Percentiles rank a stretch among this genome's conserved stretches.
Evolutionary conservation across 495 filamentous ascomycete species (phyloP).

Genomic region (Neurospora africana): DNA sequence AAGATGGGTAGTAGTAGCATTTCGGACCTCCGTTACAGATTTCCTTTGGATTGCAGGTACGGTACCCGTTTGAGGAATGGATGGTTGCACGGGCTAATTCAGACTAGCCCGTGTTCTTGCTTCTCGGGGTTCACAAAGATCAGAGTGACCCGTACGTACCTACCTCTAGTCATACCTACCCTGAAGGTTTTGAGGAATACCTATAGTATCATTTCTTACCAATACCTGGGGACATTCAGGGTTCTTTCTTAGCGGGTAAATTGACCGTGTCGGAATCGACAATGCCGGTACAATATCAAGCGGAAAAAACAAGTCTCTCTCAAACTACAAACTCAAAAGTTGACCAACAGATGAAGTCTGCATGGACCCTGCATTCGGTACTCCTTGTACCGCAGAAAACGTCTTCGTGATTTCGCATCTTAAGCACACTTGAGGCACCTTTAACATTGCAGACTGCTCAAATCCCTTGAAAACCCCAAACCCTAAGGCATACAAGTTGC

Average conservation of each 20-base stretch:
- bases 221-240: neutral
- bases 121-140: neutral
- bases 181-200: too few species aligned
- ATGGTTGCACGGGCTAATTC: neutral
- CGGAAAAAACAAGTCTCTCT: neutral
- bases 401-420: too few species aligned
- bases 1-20: neutral
- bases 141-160: too few species aligned
- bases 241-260: neutral
- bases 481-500: too few species aligned
- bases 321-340: neutral
- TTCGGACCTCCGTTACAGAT: neutral
- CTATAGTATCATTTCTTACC: too few species aligned
- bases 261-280: neutral
- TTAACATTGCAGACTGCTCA: too few species aligned
- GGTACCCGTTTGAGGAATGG: neutral
- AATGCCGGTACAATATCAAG: neutral
- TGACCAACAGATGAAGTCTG: neutral
- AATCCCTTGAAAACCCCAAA: too few species aligned
- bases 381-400: too few species aligned
- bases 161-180: too few species aligned
- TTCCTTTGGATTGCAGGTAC: neutral
- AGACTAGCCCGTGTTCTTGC: neutral
- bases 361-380: neutral
- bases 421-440: too few species aligned